Percentiles rank a stretch among this genome's conserved stretches.
These are phyloP conservation scores for Schizosaccharomyces osmophilus DNA, from an alignment of 805 yeast genomes.

Conservation along the genomic window DNA sequence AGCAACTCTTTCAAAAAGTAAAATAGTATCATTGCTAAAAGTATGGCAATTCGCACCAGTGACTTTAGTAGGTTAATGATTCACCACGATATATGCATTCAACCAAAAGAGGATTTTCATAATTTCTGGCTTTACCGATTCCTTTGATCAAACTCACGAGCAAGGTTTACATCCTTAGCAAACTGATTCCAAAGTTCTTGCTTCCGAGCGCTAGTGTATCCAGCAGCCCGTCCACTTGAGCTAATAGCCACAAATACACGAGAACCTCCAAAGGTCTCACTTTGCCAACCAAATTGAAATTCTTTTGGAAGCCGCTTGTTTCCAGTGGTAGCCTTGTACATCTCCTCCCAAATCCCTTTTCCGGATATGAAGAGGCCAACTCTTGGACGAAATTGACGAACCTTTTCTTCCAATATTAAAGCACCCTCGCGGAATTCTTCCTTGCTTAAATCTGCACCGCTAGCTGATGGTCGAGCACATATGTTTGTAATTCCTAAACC, in stretches of 20 bases:
- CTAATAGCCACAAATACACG: conserved; percentile 38
- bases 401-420: conserved; percentile 24
- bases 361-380: conserved; percentile 34
- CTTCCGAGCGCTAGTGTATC: conserved; percentile 24
- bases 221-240: conserved; percentile 44
- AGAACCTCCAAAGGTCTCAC: conserved; percentile 11
- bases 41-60: too few relatives aligned
- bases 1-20: too few relatives aligned
- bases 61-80: too few relatives aligned
- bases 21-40: too few relatives aligned
- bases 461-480: conserved; percentile 36
- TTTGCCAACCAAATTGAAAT: conserved; percentile 33
- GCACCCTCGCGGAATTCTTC: conserved; percentile 33
- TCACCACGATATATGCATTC: too few relatives aligned
- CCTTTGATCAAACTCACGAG: too few relatives aligned
- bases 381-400: conserved; percentile 18
- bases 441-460: conserved; percentile 27
- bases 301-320: conserved; percentile 10
- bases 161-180: conserved; percentile 2
- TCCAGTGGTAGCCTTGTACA: conserved; percentile 19
- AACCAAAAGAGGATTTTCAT: too few relatives aligned
- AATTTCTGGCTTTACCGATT: too few relatives aligned
- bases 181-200: conserved; percentile 25
- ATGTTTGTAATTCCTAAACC: conserved; percentile 49
- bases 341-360: conserved; percentile 48